Base-by-base conservation (phyloP, 305 asterid genomes). In the Coffea humblotiana region DNA sequence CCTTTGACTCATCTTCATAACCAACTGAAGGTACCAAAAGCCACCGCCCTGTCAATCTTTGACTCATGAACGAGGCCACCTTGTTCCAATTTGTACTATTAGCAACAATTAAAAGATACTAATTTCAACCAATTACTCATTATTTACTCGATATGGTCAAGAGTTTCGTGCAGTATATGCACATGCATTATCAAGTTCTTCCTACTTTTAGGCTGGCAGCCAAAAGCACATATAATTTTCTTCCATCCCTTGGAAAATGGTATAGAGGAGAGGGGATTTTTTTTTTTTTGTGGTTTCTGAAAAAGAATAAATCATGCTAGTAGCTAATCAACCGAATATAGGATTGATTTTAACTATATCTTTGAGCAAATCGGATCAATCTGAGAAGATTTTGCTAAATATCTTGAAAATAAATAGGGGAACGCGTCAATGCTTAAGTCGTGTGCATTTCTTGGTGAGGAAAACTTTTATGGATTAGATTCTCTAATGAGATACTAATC, bases 401-500 rank as follows among this genome's bases (percentile, higher is more conserved):
- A 52, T 29, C 1, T 5, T 1, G n/a, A 9, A 37, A 27, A 73
- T 21, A 71, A 37, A 37, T 0, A 4, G 43, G 29, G 45, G 21
- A 73, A 56, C 77, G 65, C 29, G 63, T 73, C 60, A 29, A 1
- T 49, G 75, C 4, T 10, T 11, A 43, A 43, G 75, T 71, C 35
- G 19, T 47, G 37, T 71, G 58, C 19, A 23, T 71, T 71, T 43
- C n/a, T 8, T 19, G 35, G 35, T 5, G 23, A 23, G 51, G 19
- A n/a, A 37, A 32, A 60, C 27, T 45, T 4, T 27, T 64, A 19
- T 64, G 74, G 63, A 52, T 74, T 48, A 27, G 70, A 79, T 79
- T 60, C 3, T 74, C 51, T 64, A 3, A 51, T 8, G 4, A 74
- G 75, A 74, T 80, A 49, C 66, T 72, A 14, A 18, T 35, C 43